phyloP scores from a whole-genome alignment of 2,329 filamentous ascomycete species.

The Exutisphaerella laricina region DNA sequence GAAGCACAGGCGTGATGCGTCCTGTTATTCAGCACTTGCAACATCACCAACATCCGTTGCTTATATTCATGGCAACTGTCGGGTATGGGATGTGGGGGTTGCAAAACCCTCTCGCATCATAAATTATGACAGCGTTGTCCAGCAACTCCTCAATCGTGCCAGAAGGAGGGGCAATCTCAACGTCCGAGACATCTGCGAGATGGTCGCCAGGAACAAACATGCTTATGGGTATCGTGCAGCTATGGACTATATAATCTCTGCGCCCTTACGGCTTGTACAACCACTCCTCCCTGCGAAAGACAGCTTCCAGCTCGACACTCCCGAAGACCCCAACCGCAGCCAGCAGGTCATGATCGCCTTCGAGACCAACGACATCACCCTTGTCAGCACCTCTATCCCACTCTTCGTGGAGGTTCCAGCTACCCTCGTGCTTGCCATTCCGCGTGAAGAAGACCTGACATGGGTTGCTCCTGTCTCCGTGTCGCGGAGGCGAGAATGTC shows the following conservation, averaged over 20 bases:
- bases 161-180: too few relatives aligned
- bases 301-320: slow-evolving; percentile 61
- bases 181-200: background rate
- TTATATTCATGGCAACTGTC: too few relatives aligned
- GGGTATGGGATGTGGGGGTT: too few relatives aligned
- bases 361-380: slow-evolving; percentile 58
- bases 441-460: slow-evolving; percentile 66
- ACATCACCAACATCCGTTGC: too few relatives aligned
- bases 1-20: too few relatives aligned
- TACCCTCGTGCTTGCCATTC: slow-evolving; percentile 54
- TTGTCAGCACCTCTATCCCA: slow-evolving; percentile 58
- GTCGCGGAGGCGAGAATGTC: slow-evolving; percentile 43
- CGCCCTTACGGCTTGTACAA: slow-evolving; percentile 23
- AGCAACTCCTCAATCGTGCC: too few relatives aligned
- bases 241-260: background rate
- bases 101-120: too few relatives aligned
- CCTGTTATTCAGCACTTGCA: too few relatives aligned
- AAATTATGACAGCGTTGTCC: too few relatives aligned
- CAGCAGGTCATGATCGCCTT: slow-evolving; percentile 60
- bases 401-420: slow-evolving; percentile 73
- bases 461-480: slow-evolving; percentile 31
- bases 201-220: too few relatives aligned
- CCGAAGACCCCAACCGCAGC: slow-evolving; percentile 67
- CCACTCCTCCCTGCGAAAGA: slow-evolving; percentile 31
- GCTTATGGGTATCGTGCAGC: slow-evolving; percentile 1